Percentiles rank a stretch among this genome's conserved stretches.
Conservation (phyloP, 2,329 filamentous ascomycete genomes). For the Xylaria sp. region DNA sequence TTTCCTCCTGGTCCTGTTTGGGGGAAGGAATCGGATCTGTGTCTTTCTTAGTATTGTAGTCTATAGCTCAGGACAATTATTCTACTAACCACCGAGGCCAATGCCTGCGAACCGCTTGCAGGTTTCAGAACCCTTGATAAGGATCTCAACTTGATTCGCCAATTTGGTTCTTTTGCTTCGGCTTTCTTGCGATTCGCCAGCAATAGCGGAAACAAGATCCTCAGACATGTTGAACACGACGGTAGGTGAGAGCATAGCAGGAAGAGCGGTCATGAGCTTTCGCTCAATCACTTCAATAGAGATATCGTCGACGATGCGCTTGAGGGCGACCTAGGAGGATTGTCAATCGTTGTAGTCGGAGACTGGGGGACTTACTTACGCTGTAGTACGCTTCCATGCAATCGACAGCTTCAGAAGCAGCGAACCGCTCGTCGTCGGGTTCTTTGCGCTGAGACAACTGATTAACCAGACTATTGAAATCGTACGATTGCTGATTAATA, state of each 20-base stretch:
- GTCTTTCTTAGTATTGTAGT: background rate
- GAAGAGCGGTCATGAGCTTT: slow-evolving; percentile 51
- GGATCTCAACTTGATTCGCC: slow-evolving; percentile 50
- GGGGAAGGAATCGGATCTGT: background rate
- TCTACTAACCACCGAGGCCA: slow-evolving; percentile 34
- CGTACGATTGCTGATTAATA: background rate
- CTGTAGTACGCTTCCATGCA: slow-evolving; percentile 52
- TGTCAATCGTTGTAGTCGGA: slow-evolving; percentile 6
- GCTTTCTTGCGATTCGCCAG: slow-evolving; percentile 54
- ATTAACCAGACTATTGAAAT: slow-evolving; percentile 27
- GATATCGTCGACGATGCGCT: slow-evolving; percentile 56
- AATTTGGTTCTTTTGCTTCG: slow-evolving; percentile 51
- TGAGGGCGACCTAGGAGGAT: slow-evolving; percentile 53
- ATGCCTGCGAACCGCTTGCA: slow-evolving; percentile 50
- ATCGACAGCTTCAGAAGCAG: slow-evolving; percentile 49
- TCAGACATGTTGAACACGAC: slow-evolving; percentile 51
- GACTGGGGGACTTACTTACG: slow-evolving; percentile 36
- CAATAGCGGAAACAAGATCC: slow-evolving; percentile 51
- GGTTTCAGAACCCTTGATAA: slow-evolving; percentile 51
- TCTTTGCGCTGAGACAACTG: slow-evolving; percentile 36
- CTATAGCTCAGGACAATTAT: background rate
- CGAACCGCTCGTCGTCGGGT: slow-evolving; percentile 42
- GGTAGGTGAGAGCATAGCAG: slow-evolving; percentile 53
- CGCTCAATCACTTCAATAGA: slow-evolving; percentile 55
- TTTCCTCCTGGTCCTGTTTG: too few species aligned